Conservation (phyloP, 805 yeast species). For the Ogataea thermomethanolica region DNA sequence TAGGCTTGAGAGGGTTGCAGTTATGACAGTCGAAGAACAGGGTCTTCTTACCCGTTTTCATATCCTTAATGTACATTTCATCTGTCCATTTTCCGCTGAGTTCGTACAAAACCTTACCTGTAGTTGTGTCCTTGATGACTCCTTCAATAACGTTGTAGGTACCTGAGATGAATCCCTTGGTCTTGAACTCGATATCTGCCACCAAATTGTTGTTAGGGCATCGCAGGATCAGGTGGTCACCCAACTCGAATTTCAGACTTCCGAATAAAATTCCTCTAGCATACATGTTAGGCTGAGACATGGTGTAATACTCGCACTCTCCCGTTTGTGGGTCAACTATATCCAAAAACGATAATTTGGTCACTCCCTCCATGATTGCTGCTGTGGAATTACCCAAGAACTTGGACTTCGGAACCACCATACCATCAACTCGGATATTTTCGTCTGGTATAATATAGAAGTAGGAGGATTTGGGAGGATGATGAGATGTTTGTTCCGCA, state of each 20-base stretch:
- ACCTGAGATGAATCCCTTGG: slow-evolving; percentile 92
- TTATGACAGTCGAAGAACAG: slow-evolving; percentile 60
- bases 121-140: slow-evolving; percentile 46
- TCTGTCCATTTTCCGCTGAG: slow-evolving; percentile 94
- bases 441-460: slow-evolving; percentile 82
- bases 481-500: slow-evolving; percentile 95
- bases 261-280: slow-evolving; percentile 94
- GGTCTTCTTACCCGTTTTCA: slow-evolving; percentile 38
- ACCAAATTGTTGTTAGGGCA: slow-evolving; percentile 55
- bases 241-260: slow-evolving; percentile 81
- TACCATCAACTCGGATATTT: slow-evolving; percentile 83
- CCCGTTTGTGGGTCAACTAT: slow-evolving; percentile 42
- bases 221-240: slow-evolving; percentile 81
- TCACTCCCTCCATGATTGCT: slow-evolving; percentile 92
- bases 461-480: slow-evolving; percentile 96
- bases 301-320: slow-evolving; percentile 63
- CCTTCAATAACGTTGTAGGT: slow-evolving; percentile 90
- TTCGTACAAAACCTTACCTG: slow-evolving; percentile 57
- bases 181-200: slow-evolving; percentile 89
- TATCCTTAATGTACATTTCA: slow-evolving; percentile 62
- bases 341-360: slow-evolving; percentile 65
- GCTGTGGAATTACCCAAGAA: slow-evolving; percentile 96
- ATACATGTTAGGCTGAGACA: slow-evolving; percentile 95
- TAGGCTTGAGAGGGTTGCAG: slow-evolving; percentile 55
- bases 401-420: slow-evolving; percentile 79